Evolutionary conservation across 164 flowering plant genomes (phyloP).

Genomic region (Houttuynia cordata): DNA sequence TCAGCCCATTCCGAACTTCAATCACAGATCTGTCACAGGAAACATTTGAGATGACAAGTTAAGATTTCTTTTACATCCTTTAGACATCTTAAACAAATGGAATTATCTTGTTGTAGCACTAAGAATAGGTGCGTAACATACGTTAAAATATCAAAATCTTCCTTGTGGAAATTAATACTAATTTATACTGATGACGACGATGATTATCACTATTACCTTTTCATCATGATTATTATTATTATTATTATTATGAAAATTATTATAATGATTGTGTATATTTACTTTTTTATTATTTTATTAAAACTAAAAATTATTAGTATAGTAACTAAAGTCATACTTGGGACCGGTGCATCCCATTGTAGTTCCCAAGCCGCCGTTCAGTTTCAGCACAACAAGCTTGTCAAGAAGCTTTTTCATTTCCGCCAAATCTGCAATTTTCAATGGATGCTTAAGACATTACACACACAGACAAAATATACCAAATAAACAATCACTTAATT

Average conservation of each 20-base stretch:
- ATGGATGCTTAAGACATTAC: neutral
- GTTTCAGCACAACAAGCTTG: conserved; percentile 80
- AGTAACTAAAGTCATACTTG: conserved; percentile 30
- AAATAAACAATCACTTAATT: neutral
- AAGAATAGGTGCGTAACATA: too few relatives aligned
- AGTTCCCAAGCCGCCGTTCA: conserved; percentile 73
- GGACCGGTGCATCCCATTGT: conserved; percentile 83
- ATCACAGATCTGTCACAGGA: conserved; percentile 68
- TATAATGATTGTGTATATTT: too few relatives aligned
- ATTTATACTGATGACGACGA: neutral
- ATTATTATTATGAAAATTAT: too few relatives aligned
- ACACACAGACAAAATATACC: conserved; percentile 4
- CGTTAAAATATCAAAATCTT: too few relatives aligned
- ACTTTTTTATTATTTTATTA: too few relatives aligned
- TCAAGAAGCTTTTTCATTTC: conserved; percentile 50
- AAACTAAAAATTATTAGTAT: too few relatives aligned
- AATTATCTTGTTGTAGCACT: too few relatives aligned
- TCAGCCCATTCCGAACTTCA: conserved; percentile 93
- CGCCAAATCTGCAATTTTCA: conserved; percentile 28
- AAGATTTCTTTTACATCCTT: too few relatives aligned
- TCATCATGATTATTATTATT: too few relatives aligned
- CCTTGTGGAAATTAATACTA: neutral
- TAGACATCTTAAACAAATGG: too few relatives aligned
- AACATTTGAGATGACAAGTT: neutral
- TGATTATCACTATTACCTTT: too few relatives aligned